phyloP scores from a whole-genome alignment of 179 eudicot species.

The Spergularia azorica region DNA sequence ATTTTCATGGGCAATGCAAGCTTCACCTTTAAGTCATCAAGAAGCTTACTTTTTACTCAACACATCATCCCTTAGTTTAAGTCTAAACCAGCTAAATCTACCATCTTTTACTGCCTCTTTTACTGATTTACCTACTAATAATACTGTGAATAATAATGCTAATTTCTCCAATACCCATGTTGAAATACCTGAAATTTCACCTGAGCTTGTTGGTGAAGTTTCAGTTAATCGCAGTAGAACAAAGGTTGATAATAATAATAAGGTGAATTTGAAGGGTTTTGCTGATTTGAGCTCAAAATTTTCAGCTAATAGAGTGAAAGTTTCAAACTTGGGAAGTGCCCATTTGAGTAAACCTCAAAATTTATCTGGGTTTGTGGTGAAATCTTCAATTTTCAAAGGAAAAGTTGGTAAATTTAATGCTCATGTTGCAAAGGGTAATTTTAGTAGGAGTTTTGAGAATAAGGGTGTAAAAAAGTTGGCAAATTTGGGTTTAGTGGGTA shows the following conservation, averaged over 20 bases:
- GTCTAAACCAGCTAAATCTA: conserved; percentile 31
- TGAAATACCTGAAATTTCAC: conserved; percentile 24
- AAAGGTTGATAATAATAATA: background rate
- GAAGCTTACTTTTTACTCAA: conserved; percentile 42
- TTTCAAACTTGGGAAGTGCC: conserved; percentile 32
- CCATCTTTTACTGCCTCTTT: conserved; percentile 32
- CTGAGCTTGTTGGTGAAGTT: conserved; percentile 28
- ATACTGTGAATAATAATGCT: conserved; percentile 19
- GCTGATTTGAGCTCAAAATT: conserved; percentile 18
- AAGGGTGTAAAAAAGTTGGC: background rate
- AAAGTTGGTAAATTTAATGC: conserved; percentile 13
- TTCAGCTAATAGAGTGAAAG: conserved; percentile 24
- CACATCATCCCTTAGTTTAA: conserved; percentile 34
- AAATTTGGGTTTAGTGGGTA: conserved; percentile 25
- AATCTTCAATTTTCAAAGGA: conserved; percentile 22
- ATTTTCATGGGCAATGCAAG: conserved; percentile 52
- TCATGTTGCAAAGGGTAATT: conserved; percentile 15
- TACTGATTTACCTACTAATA: conserved; percentile 27
- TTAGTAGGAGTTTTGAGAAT: conserved; percentile 17
- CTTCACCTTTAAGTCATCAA: conserved; percentile 37
- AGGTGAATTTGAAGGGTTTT: background rate
- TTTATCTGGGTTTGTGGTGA: conserved; percentile 27
- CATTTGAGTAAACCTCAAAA: conserved; percentile 28
- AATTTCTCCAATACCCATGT: conserved; percentile 39
- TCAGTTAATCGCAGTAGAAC: background rate